Percentiles rank a stretch among this genome's conserved stretches.
Conservation (phyloP, 108 stramenopile species). For the Cyclotella atomus region DNA sequence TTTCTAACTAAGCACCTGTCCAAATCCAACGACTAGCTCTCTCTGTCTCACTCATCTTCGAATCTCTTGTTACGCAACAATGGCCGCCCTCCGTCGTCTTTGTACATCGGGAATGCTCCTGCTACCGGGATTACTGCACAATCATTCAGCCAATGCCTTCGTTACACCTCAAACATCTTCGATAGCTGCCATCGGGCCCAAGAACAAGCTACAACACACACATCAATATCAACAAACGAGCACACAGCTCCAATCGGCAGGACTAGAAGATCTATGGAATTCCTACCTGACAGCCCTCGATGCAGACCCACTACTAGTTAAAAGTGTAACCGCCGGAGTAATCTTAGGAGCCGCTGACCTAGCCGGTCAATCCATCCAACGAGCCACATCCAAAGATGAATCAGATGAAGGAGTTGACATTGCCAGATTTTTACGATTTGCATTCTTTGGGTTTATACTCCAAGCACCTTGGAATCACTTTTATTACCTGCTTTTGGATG, state of each 20-base stretch:
- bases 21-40: neutral
- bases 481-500: constrained; percentile 87
- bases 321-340: constrained; percentile 85
- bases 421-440: constrained; percentile 76
- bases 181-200: neutral
- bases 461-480: constrained; percentile 96
- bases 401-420: constrained; percentile 48
- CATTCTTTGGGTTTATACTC: constrained; percentile 88
- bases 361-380: constrained; percentile 78
- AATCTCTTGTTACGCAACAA: neutral
- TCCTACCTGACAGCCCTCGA: constrained; percentile 74
- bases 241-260: constrained; percentile 5
- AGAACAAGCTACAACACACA: neutral
- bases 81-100: neutral
- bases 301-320: constrained; percentile 64
- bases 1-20: neutral
- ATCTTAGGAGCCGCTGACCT: constrained; percentile 90
- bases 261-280: constrained; percentile 55
- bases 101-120: neutral
- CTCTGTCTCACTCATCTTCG: neutral
- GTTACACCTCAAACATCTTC: neutral
- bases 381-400: neutral
- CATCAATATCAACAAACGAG: neutral
- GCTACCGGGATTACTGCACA: neutral
- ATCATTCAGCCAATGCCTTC: neutral